phyloP scores from a whole-genome alignment of 306 rosid species.

The Albizia julibrissin region DNA sequence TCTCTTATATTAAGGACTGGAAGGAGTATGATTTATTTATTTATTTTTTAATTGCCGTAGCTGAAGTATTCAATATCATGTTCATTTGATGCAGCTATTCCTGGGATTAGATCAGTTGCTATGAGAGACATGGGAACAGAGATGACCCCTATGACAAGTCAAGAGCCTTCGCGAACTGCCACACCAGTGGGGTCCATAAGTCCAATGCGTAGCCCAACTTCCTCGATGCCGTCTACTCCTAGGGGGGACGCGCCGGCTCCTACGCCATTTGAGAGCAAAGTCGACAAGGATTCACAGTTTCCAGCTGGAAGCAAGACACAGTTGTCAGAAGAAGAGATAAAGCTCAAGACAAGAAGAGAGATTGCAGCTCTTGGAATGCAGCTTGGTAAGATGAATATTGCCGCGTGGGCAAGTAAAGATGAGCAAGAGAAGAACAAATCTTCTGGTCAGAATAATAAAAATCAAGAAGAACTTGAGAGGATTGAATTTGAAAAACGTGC shows the following conservation, averaged over 20 bases:
- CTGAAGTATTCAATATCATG: constrained; percentile 21
- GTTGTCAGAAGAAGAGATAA: constrained; percentile 83
- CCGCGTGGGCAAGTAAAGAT: constrained; percentile 93
- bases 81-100: constrained; percentile 52
- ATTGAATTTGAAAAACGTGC: constrained; percentile 82
- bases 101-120: constrained; percentile 83
- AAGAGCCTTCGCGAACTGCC: constrained; percentile 90
- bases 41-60: too few relatives aligned
- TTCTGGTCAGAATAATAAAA: constrained; percentile 33
- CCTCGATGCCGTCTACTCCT: constrained; percentile 89
- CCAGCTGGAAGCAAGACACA: constrained; percentile 41
- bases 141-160: constrained; percentile 93
- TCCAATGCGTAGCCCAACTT: constrained; percentile 78
- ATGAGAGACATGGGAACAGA: constrained; percentile 99
- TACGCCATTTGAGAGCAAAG: constrained; percentile 52
- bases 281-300: constrained; percentile 39
- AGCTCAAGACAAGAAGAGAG: constrained; percentile 86
- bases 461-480: constrained; percentile 49
- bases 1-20: too few relatives aligned
- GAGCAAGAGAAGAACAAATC: constrained; percentile 55
- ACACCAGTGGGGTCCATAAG: constrained; percentile 85
- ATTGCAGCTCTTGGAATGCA: constrained; percentile 88
- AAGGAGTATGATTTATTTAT: too few relatives aligned
- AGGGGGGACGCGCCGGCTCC: constrained; percentile 74
- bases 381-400: constrained; percentile 91